Conservation (phyloP, 192 early-diverging fungal genomes). For the Entrophospora sp. region DNA sequence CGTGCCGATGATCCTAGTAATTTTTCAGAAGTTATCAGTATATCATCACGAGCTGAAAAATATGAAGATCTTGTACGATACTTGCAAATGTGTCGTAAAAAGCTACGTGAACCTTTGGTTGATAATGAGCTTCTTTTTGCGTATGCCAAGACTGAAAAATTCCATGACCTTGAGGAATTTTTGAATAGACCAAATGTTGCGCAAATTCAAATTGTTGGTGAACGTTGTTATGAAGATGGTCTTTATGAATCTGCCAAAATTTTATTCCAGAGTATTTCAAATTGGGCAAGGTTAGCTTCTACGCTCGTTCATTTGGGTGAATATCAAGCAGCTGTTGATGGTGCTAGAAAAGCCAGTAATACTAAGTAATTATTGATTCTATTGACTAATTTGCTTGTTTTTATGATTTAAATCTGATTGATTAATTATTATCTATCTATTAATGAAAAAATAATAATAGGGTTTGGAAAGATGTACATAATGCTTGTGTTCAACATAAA, state of each 20-base stretch:
- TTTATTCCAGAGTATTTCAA: conserved; percentile 91
- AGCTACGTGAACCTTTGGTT: conserved; percentile 88
- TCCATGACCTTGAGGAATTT: conserved; percentile 91
- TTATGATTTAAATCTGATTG: background rate
- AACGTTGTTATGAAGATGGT: conserved; percentile 88
- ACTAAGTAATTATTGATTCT: conserved; percentile 48
- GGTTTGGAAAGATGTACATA: conserved; percentile 99
- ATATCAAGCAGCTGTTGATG: conserved; percentile 95
- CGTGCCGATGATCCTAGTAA: conserved; percentile 89
- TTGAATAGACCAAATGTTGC: conserved; percentile 89
- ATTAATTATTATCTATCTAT: background rate
- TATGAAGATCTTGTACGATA: conserved; percentile 93
- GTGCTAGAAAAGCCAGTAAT: conserved; percentile 96
- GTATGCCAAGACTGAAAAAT: conserved; percentile 88
- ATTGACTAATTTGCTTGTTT: background rate
- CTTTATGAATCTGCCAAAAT: conserved; percentile 92
- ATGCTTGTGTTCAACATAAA: conserved; percentile 86
- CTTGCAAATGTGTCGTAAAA: conserved; percentile 91
- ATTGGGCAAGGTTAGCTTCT: conserved; percentile 94
- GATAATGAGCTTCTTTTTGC: conserved; percentile 95
- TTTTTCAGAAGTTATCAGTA: conserved; percentile 79
- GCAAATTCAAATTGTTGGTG: conserved; percentile 86
- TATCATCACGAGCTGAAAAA: conserved; percentile 75
- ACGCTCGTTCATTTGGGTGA: conserved; percentile 93
- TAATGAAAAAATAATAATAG: too few species aligned